Base-by-base conservation (phyloP, 305 asterid species). In the Rubia peregrina region DNA sequence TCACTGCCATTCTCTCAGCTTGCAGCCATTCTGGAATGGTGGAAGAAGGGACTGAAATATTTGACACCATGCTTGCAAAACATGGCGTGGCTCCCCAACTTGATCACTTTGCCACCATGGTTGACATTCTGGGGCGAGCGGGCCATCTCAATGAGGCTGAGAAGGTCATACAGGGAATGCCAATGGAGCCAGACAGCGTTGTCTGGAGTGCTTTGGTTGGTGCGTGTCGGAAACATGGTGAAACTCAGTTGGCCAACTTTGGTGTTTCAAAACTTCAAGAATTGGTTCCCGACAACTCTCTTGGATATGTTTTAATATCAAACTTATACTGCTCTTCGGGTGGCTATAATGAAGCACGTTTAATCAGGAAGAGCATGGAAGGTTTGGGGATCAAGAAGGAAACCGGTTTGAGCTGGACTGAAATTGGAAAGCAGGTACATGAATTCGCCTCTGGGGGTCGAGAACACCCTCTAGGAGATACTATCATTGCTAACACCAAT, bases 11-110 rank as follows among this genome's bases (percentile, higher is more conserved):
- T 79, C 94, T 93, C 69, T 84, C 92, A 14, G 91, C 90, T 48
- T 93, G 96, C 85, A 89, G 95, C 79, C 96, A 91, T 85, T 88
- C 89, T n/a, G 97, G 97, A 60, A 71, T 86, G 92, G 92, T 93
- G 75, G 75, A 81, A 51, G 89, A 93, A 83, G 97, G 98, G 72
- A 81, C 70, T 19, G 68, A 72, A 48, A 71, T 87, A 67, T 91
- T 85, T 46, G 69, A 83, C 53, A 26, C 75, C 61, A 91, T 91
- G 97, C 64, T 67, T 13, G 74, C 72, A 70, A 86, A 74, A 70
- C 83, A 87, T n/a, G 85, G 89, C 42, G 65, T 89, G 72, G 77
- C 56, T 84, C 97, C 98, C 73, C 95, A 87, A 74, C 90, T 89
- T 2, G 98, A 89, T 80, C 98, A 91, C 70, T 89, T 80, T 73